These are phyloP conservation scores for Macrolepiota albuminosa DNA, from an alignment of 768 basidiomycete genomes.

Conservation along the genomic window DNA sequence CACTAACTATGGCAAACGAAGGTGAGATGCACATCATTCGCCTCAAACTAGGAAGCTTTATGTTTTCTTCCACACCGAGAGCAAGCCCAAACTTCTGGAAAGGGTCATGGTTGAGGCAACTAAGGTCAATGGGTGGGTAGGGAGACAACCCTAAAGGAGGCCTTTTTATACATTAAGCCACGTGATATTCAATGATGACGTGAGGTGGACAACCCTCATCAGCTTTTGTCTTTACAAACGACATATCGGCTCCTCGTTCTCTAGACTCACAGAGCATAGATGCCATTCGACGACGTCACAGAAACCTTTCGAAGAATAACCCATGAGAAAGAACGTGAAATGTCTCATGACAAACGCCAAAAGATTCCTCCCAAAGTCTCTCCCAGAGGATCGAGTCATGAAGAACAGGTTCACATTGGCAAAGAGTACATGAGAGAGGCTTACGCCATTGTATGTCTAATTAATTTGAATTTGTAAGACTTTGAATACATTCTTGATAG, in stretches of 20 bases:
- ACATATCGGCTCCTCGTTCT: neutral
- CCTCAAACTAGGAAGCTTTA: conserved; percentile 70
- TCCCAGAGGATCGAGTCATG: conserved; percentile 28
- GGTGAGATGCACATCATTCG: conserved; percentile 43
- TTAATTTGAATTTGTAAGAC: neutral
- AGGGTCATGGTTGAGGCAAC: conserved; percentile 2
- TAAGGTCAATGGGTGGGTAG: neutral
- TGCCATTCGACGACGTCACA: conserved; percentile 61
- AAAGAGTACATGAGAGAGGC: conserved; percentile 75
- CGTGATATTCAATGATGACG: neutral
- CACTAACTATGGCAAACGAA: conserved; percentile 60
- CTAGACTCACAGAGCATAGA: conserved; percentile 19
- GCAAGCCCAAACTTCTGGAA: conserved; percentile 6
- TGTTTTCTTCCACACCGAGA: conserved; percentile 24
- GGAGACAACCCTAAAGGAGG: neutral
- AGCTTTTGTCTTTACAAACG: neutral
- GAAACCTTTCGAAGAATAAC: conserved; percentile 53
- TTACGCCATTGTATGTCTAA: conserved; percentile 54
- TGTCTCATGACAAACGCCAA: conserved; percentile 46
- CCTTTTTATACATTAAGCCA: neutral
- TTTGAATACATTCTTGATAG: conserved; percentile 29
- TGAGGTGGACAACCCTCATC: neutral
- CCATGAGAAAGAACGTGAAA: conserved; percentile 36
- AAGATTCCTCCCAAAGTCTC: conserved; percentile 32
- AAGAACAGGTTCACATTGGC: conserved; percentile 37